Evolutionary conservation across 148 eudicot species (phyloP), one percentile per base, ranked within the genome.

Genomic region (Arctostaphylos glauca): DNA sequence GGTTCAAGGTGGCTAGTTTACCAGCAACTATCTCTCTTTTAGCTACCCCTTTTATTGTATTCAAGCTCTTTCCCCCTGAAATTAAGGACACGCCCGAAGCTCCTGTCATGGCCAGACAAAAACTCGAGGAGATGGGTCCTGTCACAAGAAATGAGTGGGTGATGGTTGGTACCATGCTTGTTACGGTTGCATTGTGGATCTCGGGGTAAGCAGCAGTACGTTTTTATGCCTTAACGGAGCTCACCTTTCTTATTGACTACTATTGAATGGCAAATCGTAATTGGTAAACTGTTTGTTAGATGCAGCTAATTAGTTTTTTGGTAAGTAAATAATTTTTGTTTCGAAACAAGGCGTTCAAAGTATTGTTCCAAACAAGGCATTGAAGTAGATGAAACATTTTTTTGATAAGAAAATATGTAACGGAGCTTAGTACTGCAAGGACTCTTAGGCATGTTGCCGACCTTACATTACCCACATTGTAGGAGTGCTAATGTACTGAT

Each of bases 71-170:
- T 88, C 94, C 97, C 12, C 97, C 98, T 81, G 96, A 92, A 88
- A 88, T 85, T 23, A 95, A 93, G 85, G 92, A 95, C 78, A 95
- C 98, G 47, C 98, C 98, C 15, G 96, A 92, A 14, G 98, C 98
- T 83, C 97, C 98, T 83, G 94, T 90, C 74, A 86, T 93, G 94
- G 98, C 97, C 79, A 84, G 89, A 77, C 88, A 92, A 54, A 95
- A 89, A 81, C 86, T 95, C 68, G 88, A 89, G 85, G 87, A 71
- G 71, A 95, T 95, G 96, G 98, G 98, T 74, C 96, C 96, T 68
- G 92, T 93, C 86, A 92, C 92, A 21, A 90, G 75, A 82, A 91
- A 90, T 87, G 98, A 93, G 85, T 95, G 94, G 96, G 90, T 90
- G 74, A 95, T 95, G 98, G 85, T 95, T 84, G 94, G 83, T 82